Percentiles rank a stretch among this genome's conserved stretches.
Conservation (phyloP, 163 green algal species). For the Volvox carteri region DNA sequence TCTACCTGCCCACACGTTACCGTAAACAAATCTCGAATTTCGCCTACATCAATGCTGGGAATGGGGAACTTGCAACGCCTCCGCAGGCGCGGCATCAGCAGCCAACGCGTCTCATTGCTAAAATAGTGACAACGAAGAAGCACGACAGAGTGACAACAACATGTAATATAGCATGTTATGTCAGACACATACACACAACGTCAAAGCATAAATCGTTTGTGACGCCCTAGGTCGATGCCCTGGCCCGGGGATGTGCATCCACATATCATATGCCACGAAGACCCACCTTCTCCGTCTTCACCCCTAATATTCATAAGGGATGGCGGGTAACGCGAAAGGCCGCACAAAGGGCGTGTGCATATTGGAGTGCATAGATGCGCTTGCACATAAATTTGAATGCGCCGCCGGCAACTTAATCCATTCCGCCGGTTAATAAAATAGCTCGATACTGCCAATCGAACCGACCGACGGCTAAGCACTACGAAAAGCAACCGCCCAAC, state of each 20-base stretch:
- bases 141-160: neutral
- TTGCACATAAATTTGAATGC: neutral
- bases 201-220: too few species aligned
- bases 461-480: neutral
- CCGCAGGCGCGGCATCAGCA: neutral
- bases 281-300: neutral
- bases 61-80: neutral
- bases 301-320: too few species aligned
- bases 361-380: neutral
- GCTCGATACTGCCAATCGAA: neutral
- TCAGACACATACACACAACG: too few species aligned
- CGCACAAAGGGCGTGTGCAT: neutral
- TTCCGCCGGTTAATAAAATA: neutral
- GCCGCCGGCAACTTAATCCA: neutral
- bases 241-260: too few species aligned
- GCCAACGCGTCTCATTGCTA: neutral
- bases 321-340: neutral
- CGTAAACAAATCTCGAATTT: too few species aligned
- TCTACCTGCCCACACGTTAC: too few species aligned
- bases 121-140: neutral
- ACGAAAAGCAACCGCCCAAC: neutral
- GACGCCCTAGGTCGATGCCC: too few species aligned
- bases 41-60: too few species aligned
- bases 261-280: neutral
- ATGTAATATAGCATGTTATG: neutral